Conservation (phyloP, 495 filamentous ascomycete genomes). For the Penicillium riverlandense region DNA sequence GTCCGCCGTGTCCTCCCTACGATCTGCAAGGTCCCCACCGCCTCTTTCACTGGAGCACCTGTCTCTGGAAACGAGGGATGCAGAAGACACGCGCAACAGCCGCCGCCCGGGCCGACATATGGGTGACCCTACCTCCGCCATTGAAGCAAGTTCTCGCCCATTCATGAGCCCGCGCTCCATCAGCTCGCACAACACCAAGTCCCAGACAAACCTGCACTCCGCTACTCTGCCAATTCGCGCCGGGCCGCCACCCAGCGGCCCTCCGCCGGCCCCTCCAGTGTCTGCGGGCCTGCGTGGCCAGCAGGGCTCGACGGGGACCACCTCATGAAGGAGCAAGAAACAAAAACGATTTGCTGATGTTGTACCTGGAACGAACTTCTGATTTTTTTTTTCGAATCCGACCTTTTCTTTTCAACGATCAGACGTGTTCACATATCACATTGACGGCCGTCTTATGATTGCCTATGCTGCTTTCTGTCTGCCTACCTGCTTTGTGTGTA, state of each 20-base stretch:
- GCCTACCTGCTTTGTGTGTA: neutral
- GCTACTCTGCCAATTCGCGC: slow-evolving; percentile 36
- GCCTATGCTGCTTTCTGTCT: neutral
- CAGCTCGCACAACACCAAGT: slow-evolving; percentile 31
- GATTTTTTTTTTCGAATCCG: neutral
- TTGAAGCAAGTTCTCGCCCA: slow-evolving; percentile 27
- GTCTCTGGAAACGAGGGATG: slow-evolving; percentile 29
- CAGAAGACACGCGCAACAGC: slow-evolving; percentile 25
- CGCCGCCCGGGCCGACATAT: slow-evolving; percentile 32
- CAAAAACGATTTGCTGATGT: neutral
- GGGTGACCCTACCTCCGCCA: slow-evolving; percentile 30
- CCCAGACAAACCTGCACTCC: slow-evolving; percentile 29
- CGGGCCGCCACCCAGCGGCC: slow-evolving; percentile 34
- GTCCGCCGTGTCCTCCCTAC: slow-evolving; percentile 20
- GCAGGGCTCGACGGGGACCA: slow-evolving; percentile 4
- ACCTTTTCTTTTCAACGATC: neutral
- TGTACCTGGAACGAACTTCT: no score
- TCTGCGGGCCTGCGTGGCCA: slow-evolving; percentile 9
- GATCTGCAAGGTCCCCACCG: slow-evolving; percentile 22
- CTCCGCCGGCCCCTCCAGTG: slow-evolving; percentile 32
- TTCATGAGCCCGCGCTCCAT: slow-evolving; percentile 30
- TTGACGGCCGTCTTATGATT: no score
- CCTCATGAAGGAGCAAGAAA: neutral
- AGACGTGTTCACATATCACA: no score
- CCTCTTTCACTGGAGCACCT: slow-evolving; percentile 36